phyloP scores from a whole-genome alignment of 2,329 filamentous ascomycete genomes.

The Exophiala oligosperma region DNA sequence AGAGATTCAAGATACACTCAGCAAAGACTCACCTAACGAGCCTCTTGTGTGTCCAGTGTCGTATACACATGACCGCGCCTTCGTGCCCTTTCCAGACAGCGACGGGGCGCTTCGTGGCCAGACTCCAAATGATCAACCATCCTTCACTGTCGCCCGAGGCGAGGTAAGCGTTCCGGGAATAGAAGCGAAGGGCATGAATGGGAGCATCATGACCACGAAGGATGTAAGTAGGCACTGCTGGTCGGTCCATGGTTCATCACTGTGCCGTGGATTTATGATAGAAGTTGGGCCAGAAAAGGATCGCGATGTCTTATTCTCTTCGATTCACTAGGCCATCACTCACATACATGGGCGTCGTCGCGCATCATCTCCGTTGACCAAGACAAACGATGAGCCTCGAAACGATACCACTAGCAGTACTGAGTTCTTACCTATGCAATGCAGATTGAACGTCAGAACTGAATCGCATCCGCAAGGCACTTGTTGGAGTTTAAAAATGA shows the following conservation, averaged over 20 bases:
- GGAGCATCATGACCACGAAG: conserved; percentile 82
- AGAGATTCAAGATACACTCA: conserved; percentile 27
- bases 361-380: too few species aligned
- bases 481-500: too few species aligned
- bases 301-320: too few species aligned
- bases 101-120: conserved; percentile 74
- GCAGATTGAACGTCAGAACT: too few species aligned
- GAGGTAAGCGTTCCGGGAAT: conserved; percentile 71
- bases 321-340: too few species aligned
- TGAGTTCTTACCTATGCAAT: too few species aligned
- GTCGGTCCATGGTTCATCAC: conserved; percentile 34
- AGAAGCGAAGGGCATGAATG: conserved; percentile 75
- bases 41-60: conserved; percentile 68
- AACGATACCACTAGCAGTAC: too few species aligned
- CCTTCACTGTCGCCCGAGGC: conserved; percentile 88
- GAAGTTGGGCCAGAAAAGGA: too few species aligned
- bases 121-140: conserved; percentile 82
- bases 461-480: too few species aligned
- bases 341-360: too few species aligned
- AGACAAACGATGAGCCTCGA: too few species aligned
- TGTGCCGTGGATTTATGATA: too few species aligned
- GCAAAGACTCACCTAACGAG: conserved; percentile 71
- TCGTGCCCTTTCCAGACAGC: conserved; percentile 87
- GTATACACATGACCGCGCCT: conserved; percentile 72
- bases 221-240: conserved; percentile 65